Base-by-base conservation (phyloP, 1,284 basidiomycete species). In the Malassezia furfur region DNA sequence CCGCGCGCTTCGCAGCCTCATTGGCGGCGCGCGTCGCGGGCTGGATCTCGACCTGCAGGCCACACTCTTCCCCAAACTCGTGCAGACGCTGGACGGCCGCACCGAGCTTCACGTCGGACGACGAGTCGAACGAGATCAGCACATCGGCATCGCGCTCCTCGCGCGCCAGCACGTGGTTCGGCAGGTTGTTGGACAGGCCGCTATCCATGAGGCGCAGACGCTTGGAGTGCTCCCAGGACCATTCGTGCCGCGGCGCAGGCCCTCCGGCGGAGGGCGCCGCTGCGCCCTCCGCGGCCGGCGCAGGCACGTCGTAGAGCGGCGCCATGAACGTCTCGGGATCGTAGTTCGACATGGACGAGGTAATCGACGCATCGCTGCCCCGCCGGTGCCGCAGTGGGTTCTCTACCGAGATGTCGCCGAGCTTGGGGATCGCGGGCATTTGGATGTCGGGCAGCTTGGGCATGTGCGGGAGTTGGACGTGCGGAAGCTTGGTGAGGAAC, bases 181-280 rank as follows among this genome's bases (percentile, higher is more conserved):
- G 70, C n/a, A 72, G 59, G 48, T 72, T 73, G 66, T 73, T 73
- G 36, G 67, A 68, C 51, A 70, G 62, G 11, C 69, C 69, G 5
- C 63, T 59, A 50, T 71, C 69, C 67, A 73, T 70, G 9, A 72
- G 57, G 1, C 68, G 62, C 46, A 71, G 61, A 4, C 66, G 57
- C 2, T 63, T 43, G 17, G 57, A 55, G 36, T 54, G 52, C 48
- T 54, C 52, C 52, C 52, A 59, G n/a, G 34, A 14, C 48, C 53
- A 54, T 35, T 10, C 7, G 37, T 52, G 51, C 19, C 39, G 39
- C 31, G 25, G 21, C 30, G 43, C 15, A 12, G 28, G 21, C 6
- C 21, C 7, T 4, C 17, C 32, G 10, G 30, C 25, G 22, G 5
- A 11, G 5, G 21, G 15, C 17, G 6, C 30, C 21, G 32, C 30